Evolutionary conservation across 805 yeast genomes (phyloP).

Genomic region (Candida nonsorbophila): DNA sequence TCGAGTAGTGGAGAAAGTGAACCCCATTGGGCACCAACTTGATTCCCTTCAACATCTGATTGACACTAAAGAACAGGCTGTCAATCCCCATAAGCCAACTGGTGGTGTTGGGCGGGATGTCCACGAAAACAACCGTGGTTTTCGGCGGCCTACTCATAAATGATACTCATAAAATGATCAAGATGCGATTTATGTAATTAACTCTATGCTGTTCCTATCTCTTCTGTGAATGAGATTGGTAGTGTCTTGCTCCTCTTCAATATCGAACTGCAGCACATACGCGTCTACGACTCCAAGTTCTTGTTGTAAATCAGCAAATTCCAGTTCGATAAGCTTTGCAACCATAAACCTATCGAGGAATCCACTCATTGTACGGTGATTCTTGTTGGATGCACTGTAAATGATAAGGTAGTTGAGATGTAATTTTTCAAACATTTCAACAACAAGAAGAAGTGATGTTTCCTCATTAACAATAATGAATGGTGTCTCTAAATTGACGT

Average conservation of each 20-base stretch:
- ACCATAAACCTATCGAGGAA: constrained; percentile 35
- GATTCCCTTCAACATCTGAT: constrained; percentile 41
- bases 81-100: constrained; percentile 41
- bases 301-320: constrained; percentile 15
- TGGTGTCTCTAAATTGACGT: constrained; percentile 15
- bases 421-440: constrained; percentile 35
- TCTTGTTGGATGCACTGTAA: constrained; percentile 8
- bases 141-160: constrained; percentile 16
- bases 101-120: constrained; percentile 8
- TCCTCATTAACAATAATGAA: constrained; percentile 21
- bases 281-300: constrained; percentile 6
- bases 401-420: constrained; percentile 31
- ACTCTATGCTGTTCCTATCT: constrained; percentile 23
- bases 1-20: constrained; percentile 52
- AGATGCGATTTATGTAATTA: constrained; percentile 16
- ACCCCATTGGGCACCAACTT: constrained; percentile 46
- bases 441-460: constrained; percentile 24
- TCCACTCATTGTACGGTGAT: constrained; percentile 20
- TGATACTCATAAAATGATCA: background rate
- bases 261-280: constrained; percentile 16
- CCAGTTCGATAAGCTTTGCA: constrained; percentile 21
- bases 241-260: constrained; percentile 10
- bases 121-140: constrained; percentile 14
- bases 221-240: constrained; percentile 6
- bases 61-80: constrained; percentile 41